phyloP scores from a whole-genome alignment of 2,329 filamentous ascomycete species.

The Colletotrichum liaoningense region DNA sequence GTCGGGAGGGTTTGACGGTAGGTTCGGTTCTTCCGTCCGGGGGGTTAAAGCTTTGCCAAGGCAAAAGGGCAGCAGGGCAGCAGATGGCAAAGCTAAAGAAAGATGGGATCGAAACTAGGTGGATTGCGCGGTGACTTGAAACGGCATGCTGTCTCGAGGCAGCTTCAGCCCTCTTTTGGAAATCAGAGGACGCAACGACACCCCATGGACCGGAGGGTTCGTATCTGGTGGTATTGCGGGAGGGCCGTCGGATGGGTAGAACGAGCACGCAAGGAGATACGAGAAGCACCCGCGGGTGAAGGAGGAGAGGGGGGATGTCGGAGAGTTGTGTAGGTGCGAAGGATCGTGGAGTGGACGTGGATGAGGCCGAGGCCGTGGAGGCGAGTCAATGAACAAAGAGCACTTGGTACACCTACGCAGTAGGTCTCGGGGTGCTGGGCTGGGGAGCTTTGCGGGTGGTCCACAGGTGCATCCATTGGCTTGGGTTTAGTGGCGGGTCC shows the following conservation, averaged over 20 bases:
- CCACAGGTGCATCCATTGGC: neutral
- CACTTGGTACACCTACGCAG: neutral
- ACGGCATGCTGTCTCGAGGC: slow-evolving; percentile 36
- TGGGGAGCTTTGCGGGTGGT: neutral
- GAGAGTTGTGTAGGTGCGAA: neutral
- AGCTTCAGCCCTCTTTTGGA: slow-evolving; percentile 32
- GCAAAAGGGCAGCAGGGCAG: neutral
- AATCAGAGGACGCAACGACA: slow-evolving; percentile 14
- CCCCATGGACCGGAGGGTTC: slow-evolving; percentile 18
- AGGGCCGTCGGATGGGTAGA: neutral
- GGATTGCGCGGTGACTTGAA: slow-evolving; percentile 29
- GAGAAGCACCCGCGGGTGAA: neutral
- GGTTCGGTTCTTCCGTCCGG: neutral
- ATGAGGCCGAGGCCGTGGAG: neutral
- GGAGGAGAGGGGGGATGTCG: neutral
- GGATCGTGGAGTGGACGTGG: neutral
- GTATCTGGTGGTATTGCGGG: neutral
- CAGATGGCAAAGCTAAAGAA: neutral
- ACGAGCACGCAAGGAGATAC: neutral
- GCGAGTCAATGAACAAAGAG: slow-evolving; percentile 20
- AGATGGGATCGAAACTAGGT: slow-evolving; percentile 31
- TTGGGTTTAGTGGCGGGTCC: neutral
- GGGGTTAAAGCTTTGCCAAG: neutral
- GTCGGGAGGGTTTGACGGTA: neutral
- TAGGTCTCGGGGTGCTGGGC: too few species aligned